Evolutionary conservation across 352 stramenopile species (phyloP).

Genomic region (Phytopythium aichiense): DNA sequence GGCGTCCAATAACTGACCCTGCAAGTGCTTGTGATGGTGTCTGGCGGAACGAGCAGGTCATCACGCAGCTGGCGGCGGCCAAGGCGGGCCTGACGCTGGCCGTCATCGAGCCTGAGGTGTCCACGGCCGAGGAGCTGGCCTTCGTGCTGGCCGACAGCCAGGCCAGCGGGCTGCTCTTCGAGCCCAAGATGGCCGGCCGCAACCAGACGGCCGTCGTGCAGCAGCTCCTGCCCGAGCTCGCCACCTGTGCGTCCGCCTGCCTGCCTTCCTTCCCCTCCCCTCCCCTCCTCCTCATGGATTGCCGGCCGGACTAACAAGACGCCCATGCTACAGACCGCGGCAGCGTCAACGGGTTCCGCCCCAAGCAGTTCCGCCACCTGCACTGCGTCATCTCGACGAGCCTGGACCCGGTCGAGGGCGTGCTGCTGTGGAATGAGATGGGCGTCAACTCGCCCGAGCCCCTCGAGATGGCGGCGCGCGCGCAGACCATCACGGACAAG

Average conservation of each 20-base stretch:
- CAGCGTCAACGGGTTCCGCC: conserved; percentile 60
- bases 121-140: conserved; percentile 67
- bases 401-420: conserved; percentile 62
- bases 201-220: conserved; percentile 76
- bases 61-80: conserved; percentile 81
- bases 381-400: conserved; percentile 85
- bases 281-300: not conserved
- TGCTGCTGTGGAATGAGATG: conserved; percentile 77
- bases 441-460: conserved; percentile 78
- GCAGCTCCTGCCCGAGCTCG: conserved; percentile 69
- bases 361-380: conserved; percentile 74
- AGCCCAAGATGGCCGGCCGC: conserved; percentile 72
- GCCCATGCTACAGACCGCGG: conserved; percentile 36
- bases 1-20: too few species aligned
- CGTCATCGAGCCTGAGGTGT: conserved; percentile 74
- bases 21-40: not conserved
- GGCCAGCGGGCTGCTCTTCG: conserved; percentile 76
- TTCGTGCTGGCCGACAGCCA: conserved; percentile 81
- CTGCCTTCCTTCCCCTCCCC: not conserved
- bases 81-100: conserved; percentile 81
- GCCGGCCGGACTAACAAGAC: not conserved
- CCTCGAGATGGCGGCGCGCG: conserved; percentile 48
- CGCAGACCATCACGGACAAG: conserved; percentile 60
- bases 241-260: conserved; percentile 61
- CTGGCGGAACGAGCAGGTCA: conserved; percentile 20